Percentiles rank a stretch among this genome's conserved stretches.
These are phyloP conservation scores for Otatea glauca DNA, from an alignment of 176 grass and related monocot genomes.

Conservation along the genomic window DNA sequence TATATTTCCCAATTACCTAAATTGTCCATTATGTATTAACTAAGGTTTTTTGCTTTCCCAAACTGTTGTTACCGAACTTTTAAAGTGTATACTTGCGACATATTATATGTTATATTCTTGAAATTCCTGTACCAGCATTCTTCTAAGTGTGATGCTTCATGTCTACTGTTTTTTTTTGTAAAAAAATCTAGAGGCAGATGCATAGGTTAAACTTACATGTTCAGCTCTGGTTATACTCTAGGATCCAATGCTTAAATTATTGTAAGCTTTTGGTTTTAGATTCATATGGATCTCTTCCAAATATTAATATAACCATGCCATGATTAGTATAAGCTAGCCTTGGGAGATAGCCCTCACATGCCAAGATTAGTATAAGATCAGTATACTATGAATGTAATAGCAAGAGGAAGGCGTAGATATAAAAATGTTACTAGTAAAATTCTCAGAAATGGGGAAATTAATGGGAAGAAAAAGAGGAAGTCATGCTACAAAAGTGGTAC, in stretches of 20 bases:
- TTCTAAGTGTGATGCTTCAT: slow-evolving; percentile 26
- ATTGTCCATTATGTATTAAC: slow-evolving; percentile 66
- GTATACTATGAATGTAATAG: background rate
- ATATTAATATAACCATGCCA: slow-evolving; percentile 33
- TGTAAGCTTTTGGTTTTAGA: slow-evolving; percentile 27
- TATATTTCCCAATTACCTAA: slow-evolving; percentile 47
- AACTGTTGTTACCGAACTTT: slow-evolving; percentile 60
- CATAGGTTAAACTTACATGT: background rate
- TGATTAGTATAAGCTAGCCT: slow-evolving; percentile 12
- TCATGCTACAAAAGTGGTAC: background rate
- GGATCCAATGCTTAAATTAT: slow-evolving; percentile 39
- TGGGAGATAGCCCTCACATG: slow-evolving; percentile 32
- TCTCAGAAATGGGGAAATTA: background rate
- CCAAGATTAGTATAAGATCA: slow-evolving; percentile 22
- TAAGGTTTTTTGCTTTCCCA: slow-evolving; percentile 53
- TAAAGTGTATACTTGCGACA: slow-evolving; percentile 72
- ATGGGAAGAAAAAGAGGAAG: background rate
- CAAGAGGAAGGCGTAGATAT: background rate
- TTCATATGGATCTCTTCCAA: slow-evolving; percentile 18
- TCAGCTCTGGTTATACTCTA: slow-evolving; percentile 33
- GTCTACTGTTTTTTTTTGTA: background rate
- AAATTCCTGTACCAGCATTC: slow-evolving; percentile 31
- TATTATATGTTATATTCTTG: slow-evolving; percentile 51
- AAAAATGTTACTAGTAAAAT: background rate
- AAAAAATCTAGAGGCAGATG: background rate